These are phyloP conservation scores for Salvia splendens DNA, from an alignment of 257 asterid species.

Conservation along the genomic window DNA sequence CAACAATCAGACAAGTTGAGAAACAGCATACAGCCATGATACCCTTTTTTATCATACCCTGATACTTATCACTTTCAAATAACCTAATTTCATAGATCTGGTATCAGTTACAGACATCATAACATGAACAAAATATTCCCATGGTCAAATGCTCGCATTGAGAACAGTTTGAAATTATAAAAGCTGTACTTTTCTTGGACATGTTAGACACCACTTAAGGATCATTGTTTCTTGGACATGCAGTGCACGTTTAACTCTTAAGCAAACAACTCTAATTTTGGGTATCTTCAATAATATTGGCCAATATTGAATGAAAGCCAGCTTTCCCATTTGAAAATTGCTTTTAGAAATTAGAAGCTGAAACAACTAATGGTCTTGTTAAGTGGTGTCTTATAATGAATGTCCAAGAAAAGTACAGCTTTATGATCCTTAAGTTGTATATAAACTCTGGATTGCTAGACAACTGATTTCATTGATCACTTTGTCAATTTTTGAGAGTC, in stretches of 20 bases:
- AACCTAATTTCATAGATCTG: conserved; percentile 6
- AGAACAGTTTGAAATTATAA: not conserved
- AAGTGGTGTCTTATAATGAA: not conserved
- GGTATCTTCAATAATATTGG: not conserved
- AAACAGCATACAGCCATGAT: not conserved
- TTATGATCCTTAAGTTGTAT: conserved; percentile 2
- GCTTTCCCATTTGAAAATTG: not conserved
- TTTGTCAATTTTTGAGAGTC: not conserved
- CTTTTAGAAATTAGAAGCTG: not conserved
- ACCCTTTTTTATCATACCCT: conserved; percentile 4
- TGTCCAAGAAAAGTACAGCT: conserved; percentile 4
- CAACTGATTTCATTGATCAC: not conserved
- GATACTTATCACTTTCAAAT: not conserved
- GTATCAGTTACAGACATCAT: not conserved
- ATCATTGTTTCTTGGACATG: too few species aligned
- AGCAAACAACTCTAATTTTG: not conserved
- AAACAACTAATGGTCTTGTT: conserved; percentile 12
- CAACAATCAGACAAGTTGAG: not conserved
- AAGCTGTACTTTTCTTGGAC: conserved; percentile 3
- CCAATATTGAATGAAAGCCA: not conserved
- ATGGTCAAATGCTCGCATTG: not conserved
- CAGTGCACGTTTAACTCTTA: not conserved
- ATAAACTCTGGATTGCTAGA: not conserved
- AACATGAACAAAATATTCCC: not conserved
- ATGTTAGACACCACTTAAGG: not conserved